Base-by-base conservation (phyloP, 768 basidiomycete genomes). In the Mycena vitilis region DNA sequence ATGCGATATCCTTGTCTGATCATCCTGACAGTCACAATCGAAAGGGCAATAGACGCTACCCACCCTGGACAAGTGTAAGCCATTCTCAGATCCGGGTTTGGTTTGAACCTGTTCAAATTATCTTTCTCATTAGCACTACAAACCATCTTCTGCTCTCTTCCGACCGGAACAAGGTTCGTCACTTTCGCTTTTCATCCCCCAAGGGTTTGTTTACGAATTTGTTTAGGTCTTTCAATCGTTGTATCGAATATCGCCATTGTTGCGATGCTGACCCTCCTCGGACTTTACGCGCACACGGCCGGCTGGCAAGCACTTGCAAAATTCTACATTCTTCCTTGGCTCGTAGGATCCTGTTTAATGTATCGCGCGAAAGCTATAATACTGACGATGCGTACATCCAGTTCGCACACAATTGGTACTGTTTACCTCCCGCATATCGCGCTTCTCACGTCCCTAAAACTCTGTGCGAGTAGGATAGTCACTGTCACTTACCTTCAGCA, bases 401-500 rank as follows among this genome's bases (percentile, higher is more conserved):
- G 85, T 79, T 82, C 68, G 83, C 83, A 15, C 83, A 85, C 72
- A 85, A 84, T 66, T 84, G 83, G 84, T 82, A 47, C 6, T 15
- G 18, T 49, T 45, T 30, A 30, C 30, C 30, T 30, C 30, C 30
- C 5, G 30, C 30, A 30, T 30, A 30, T 30, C 30, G 30, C 30
- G 30, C 30, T 16, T 20, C 2, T 40, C 18, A 48, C 37, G 40
- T 67, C 72, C 77, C 55, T 71, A 75, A 76, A 79, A 18, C 20
- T 16, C 3, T 6, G 18, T 40, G 10, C 18, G 15, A 79, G 1
- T 36, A 60, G 59, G 88, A 87, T 91, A 72, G 86, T 89, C 66
- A 89, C 88, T 86, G 78, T 89, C 60, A 89, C 88, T 0, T 88
- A 86, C 69, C 85, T 90, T 7, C 89, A 89, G 68, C 89, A 90